Evolutionary conservation across 2,329 filamentous ascomycete genomes (phyloP).

Genomic region (Fusarium keratoplasticum): DNA sequence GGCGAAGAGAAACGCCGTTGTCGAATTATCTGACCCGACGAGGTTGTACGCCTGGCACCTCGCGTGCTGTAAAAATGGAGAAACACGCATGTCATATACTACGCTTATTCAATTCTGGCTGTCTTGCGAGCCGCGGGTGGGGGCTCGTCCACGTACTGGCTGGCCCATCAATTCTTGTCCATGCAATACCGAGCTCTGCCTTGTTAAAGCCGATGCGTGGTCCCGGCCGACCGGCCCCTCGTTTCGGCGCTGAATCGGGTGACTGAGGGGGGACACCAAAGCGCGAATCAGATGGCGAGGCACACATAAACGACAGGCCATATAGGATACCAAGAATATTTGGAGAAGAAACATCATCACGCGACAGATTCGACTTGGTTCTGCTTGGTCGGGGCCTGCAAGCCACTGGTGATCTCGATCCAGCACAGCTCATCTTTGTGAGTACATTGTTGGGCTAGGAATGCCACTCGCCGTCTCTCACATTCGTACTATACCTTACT

Average conservation of each 20-base stretch:
- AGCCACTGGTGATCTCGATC: not conserved
- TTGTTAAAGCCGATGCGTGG: not conserved
- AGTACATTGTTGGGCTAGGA: not conserved
- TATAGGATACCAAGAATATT: not conserved
- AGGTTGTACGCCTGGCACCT: not conserved
- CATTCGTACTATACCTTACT: not conserved
- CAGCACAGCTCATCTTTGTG: not conserved
- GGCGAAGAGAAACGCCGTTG: not conserved
- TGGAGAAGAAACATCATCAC: not conserved
- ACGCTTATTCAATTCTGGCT: not conserved
- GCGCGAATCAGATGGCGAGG: not conserved
- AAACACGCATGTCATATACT: not conserved
- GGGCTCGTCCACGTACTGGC: not conserved
- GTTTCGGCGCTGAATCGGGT: not conserved
- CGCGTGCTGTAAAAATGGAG: not conserved
- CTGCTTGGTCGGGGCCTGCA: not conserved
- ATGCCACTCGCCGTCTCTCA: not conserved
- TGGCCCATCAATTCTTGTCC: not conserved
- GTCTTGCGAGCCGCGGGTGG: not conserved
- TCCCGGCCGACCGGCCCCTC: not conserved
- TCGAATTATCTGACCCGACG: not conserved
- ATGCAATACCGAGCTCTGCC: not conserved
- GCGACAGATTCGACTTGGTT: not conserved
- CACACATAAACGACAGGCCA: not conserved
- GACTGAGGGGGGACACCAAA: not conserved